phyloP scores from a whole-genome alignment of 768 basidiomycete species.

The Hebeloma cylindrosporum region DNA sequence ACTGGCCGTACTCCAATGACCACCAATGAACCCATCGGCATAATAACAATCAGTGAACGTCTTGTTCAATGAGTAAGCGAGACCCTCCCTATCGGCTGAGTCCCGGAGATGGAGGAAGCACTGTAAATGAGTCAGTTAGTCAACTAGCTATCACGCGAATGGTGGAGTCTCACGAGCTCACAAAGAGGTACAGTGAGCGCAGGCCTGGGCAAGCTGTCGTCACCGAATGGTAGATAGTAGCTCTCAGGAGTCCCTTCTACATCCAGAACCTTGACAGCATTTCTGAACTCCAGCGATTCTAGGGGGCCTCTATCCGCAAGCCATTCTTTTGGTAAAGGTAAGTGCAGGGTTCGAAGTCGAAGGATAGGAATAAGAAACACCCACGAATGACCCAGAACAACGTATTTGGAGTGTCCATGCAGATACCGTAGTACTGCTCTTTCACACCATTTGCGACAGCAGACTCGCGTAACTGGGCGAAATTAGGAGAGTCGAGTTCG shows the following conservation, averaged over 20 bases:
- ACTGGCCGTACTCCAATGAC: conserved; percentile 12
- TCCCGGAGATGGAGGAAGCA: conserved; percentile 8
- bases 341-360: too few species aligned
- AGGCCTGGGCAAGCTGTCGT: conserved; percentile 6
- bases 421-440: conserved; percentile 13
- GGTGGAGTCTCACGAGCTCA: neutral
- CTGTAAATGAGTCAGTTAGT: conserved; percentile 8
- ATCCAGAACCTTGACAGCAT: conserved; percentile 9
- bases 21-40: conserved; percentile 11
- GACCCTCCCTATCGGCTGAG: neutral
- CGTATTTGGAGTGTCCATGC: conserved; percentile 6
- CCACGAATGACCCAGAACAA: conserved; percentile 13
- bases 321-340: conserved; percentile 1
- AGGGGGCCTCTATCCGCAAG: neutral
- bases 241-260: conserved; percentile 5
- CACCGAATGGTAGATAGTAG: conserved; percentile 11
- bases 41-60: conserved; percentile 17
- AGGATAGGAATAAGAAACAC: too few species aligned
- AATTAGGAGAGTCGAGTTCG: conserved; percentile 1
- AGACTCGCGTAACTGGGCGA: conserved; percentile 4
- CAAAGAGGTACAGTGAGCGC: conserved; percentile 12
- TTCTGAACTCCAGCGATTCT: conserved; percentile 3
- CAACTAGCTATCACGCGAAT: neutral
- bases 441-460: conserved; percentile 9
- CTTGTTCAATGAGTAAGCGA: conserved; percentile 9